phyloP scores from a whole-genome alignment of 2,329 filamentous ascomycete genomes.

The Graphiopsis chlorocephala region DNA sequence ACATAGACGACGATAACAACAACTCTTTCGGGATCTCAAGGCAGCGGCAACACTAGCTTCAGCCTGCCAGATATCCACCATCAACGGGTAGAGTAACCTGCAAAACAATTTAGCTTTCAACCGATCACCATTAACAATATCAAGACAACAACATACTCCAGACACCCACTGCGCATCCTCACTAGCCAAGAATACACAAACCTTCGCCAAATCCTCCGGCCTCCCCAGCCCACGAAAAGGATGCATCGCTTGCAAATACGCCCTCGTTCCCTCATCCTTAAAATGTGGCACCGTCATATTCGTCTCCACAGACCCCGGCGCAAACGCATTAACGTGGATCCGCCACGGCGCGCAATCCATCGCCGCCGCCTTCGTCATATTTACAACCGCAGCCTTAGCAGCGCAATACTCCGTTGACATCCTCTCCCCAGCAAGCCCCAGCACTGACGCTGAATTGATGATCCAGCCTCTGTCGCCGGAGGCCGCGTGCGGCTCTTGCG shows the following conservation, averaged over 20 bases:
- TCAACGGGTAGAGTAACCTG: constrained; percentile 19
- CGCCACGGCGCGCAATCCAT: constrained; percentile 29
- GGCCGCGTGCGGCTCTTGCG: constrained; percentile 40
- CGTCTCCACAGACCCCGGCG: constrained; percentile 28
- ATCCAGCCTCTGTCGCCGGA: constrained; percentile 50
- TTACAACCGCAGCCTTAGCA: constrained; percentile 29
- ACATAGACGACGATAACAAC: not conserved
- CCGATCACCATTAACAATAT: not conserved
- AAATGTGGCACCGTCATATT: constrained; percentile 25
- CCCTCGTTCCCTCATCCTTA: constrained; percentile 54
- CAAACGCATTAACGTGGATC: constrained; percentile 32
- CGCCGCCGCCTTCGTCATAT: constrained; percentile 28
- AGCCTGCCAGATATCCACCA: constrained; percentile 17
- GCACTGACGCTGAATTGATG: constrained; percentile 48
- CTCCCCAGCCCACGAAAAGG: constrained; percentile 70
- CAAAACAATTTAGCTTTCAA: not conserved
- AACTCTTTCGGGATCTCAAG: not conserved
- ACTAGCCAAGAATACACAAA: constrained; percentile 79
- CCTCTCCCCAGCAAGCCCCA: constrained; percentile 38
- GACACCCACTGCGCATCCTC: constrained; percentile 79
- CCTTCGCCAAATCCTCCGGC: constrained; percentile 73
- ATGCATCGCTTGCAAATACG: constrained; percentile 77
- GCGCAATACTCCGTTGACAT: constrained; percentile 26
- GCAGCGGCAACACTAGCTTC: not conserved
- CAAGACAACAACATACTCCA: constrained; percentile 43